These are phyloP conservation scores for Apiospora malaysiana DNA, from an alignment of 2,329 filamentous ascomycete genomes.

Conservation along the genomic window DNA sequence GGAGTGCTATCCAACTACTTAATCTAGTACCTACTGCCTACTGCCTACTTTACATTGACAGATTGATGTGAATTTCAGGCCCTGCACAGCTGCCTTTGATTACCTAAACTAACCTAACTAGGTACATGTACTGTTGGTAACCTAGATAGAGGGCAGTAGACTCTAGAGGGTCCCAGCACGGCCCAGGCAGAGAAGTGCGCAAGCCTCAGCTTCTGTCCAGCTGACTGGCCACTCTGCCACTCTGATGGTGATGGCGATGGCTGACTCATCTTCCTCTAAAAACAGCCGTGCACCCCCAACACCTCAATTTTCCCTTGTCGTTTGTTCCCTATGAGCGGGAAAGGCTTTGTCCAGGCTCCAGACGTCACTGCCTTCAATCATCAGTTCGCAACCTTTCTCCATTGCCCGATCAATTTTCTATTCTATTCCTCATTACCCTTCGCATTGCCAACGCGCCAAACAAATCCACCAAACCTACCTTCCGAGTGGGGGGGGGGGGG, in stretches of 20 bases:
- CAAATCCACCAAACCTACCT: not conserved
- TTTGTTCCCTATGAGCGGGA: slow-evolving; percentile 4
- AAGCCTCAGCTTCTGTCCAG: not conserved
- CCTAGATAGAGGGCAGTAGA: too few species aligned
- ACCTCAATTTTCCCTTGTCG: slow-evolving; percentile 14
- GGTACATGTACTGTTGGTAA: too few species aligned
- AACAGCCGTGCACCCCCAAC: slow-evolving; percentile 5
- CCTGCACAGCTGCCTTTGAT: not conserved
- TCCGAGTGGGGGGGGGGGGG: too few species aligned
- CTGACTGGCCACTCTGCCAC: not conserved
- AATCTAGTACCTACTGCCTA: too few species aligned
- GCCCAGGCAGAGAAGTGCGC: not conserved
- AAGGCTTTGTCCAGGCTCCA: slow-evolving; percentile 14
- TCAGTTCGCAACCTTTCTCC: slow-evolving; percentile 10
- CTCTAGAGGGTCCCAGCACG: not conserved
- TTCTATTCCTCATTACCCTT: not conserved
- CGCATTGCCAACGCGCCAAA: not conserved
- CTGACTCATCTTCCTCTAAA: not conserved
- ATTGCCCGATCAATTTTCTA: not conserved
- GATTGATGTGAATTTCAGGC: not conserved
- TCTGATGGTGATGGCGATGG: not conserved
- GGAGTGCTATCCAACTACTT: not conserved
- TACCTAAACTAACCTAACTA: too few species aligned
- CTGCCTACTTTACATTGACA: too few species aligned
- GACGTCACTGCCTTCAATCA: slow-evolving; percentile 19